phyloP scores from a whole-genome alignment of 169 alveolate species.

The Cryptosporidium meleagridis region DNA sequence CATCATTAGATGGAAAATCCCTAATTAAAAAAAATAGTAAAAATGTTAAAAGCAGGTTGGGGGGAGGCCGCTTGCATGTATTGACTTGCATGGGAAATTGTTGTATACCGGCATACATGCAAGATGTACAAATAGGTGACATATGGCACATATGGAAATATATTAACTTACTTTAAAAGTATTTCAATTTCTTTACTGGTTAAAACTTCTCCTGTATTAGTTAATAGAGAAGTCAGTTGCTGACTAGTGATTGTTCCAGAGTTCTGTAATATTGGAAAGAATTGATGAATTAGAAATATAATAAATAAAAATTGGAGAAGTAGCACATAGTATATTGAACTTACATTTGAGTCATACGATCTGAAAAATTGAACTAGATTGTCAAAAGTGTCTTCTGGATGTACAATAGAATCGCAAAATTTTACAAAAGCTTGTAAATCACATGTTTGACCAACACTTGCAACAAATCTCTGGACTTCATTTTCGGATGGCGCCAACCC shows the following conservation, averaged over 20 bases:
- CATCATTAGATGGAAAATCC: conserved; percentile 60
- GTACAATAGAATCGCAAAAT: conserved; percentile 55
- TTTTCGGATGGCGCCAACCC: conserved; percentile 66
- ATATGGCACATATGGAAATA: neutral
- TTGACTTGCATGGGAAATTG: neutral
- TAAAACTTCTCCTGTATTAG: conserved; percentile 61
- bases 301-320: too few species aligned
- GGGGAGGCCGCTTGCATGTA: neutral
- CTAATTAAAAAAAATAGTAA: neutral
- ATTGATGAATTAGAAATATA: neutral
- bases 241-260: conserved; percentile 47
- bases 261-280: neutral
- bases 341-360: conserved; percentile 62
- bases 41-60: neutral
- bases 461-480: conserved; percentile 22
- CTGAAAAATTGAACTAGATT: conserved; percentile 56
- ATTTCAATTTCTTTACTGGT: conserved; percentile 56
- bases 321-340: neutral
- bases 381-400: conserved; percentile 69
- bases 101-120: conserved; percentile 1
- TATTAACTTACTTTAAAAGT: conserved; percentile 35
- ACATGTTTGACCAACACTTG: conserved; percentile 50
- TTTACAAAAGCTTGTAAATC: conserved; percentile 23
- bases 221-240: conserved; percentile 39
- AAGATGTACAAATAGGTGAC: neutral